Percentiles rank a stretch among this genome's conserved stretches.
Evolutionary conservation across 176 grass and related monocot genomes (phyloP).

Genomic region (Pontederia paniculata): DNA sequence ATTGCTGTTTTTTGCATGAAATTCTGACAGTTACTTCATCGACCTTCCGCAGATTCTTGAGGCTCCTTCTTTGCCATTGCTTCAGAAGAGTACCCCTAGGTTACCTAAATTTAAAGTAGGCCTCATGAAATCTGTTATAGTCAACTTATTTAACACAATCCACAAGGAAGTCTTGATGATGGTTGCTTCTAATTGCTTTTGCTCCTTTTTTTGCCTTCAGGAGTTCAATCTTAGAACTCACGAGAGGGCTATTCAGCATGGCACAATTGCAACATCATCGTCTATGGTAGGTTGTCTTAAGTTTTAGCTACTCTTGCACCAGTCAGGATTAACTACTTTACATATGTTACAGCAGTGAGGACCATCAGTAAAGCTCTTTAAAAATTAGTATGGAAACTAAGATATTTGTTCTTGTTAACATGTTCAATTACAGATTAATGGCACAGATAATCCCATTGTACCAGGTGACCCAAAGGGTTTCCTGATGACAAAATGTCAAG

Average conservation of each 20-base stretch:
- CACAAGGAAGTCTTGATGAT: not conserved
- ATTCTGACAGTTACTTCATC: no score
- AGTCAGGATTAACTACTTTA: not conserved
- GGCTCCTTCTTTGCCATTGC: constrained; percentile 5
- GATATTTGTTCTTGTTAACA: no score
- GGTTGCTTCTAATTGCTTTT: not conserved
- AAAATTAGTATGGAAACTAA: no score
- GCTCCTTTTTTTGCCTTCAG: not conserved
- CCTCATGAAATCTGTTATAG: not conserved
- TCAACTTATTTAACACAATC: not conserved
- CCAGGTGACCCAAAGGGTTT: no score
- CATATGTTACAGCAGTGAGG: no score
- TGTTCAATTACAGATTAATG: no score
- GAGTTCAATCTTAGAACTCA: constrained; percentile 12
- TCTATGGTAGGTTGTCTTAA: not conserved
- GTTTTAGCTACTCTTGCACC: not conserved
- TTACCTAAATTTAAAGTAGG: constrained; percentile 22
- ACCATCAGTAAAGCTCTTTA: no score
- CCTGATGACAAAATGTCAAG: no score
- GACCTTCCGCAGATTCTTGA: constrained; percentile 14
- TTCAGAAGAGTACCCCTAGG: constrained; percentile 4
- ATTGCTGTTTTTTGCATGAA: no score
- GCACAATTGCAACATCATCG: not conserved
- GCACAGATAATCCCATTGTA: no score
- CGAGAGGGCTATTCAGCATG: not conserved